Conservation (phyloP, 441 rosid genomes). For the Manihot esculenta region DNA sequence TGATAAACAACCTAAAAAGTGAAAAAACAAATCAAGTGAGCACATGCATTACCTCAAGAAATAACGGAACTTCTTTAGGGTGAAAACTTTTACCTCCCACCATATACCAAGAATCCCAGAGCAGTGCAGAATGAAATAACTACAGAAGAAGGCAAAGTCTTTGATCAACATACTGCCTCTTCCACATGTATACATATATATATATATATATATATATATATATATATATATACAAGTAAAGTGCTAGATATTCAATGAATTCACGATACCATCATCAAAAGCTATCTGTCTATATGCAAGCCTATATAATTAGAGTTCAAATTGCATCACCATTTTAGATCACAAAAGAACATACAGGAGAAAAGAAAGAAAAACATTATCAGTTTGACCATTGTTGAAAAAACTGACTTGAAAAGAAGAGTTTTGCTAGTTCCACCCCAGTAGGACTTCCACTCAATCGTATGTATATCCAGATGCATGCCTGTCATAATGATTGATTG, state of each 20-base stretch:
- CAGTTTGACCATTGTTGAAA: background rate
- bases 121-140: conserved; percentile 54
- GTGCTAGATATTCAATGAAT: background rate
- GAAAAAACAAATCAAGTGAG: background rate
- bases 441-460: conserved; percentile 28
- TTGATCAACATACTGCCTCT: background rate
- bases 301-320: background rate
- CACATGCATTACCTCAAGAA: background rate
- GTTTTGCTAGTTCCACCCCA: conserved; percentile 36
- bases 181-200: background rate
- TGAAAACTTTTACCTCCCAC: conserved; percentile 48
- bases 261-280: background rate
- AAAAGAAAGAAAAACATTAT: background rate
- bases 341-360: background rate
- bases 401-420: conserved; percentile 49
- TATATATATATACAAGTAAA: background rate
- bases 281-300: background rate
- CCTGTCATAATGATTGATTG: conserved; percentile 26
- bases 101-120: conserved; percentile 55
- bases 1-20: conserved; percentile 65
- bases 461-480: conserved; percentile 48
- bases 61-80: background rate
- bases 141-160: conserved; percentile 27
- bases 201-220: background rate
- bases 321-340: background rate